A percentile compares a stretch with the other conserved stretches of the same genome.
These are phyloP conservation scores for Epichloe uncinata DNA, from an alignment of 2,329 filamentous ascomycete species.

Conservation along the genomic window DNA sequence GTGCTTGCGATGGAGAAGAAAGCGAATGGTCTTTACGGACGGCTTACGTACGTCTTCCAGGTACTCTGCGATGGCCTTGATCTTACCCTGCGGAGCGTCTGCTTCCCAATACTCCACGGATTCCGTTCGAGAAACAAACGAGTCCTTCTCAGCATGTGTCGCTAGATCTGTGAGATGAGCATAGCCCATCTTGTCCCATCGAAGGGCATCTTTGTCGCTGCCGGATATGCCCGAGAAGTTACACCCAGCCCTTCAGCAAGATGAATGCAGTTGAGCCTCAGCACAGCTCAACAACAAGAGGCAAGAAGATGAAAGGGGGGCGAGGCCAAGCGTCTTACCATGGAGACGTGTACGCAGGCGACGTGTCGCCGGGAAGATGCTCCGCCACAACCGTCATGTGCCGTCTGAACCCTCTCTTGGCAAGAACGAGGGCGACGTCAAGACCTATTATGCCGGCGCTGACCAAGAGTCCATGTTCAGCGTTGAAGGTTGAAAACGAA, in stretches of 20 bases:
- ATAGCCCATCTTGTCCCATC: conserved; percentile 28
- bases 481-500: no score
- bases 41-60: conserved; percentile 21
- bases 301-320: no score
- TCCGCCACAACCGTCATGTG: conserved; percentile 26
- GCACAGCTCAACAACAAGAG: no score
- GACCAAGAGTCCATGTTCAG: no score
- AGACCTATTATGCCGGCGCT: conserved; percentile 40
- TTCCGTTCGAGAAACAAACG: conserved; percentile 23
- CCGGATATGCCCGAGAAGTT: conserved; percentile 32
- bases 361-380: conserved; percentile 25
- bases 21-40: conserved; percentile 6
- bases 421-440: conserved; percentile 29
- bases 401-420: conserved; percentile 30
- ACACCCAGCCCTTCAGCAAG: conserved; percentile 23
- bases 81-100: conserved; percentile 24
- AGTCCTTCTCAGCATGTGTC: conserved; percentile 14
- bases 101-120: conserved; percentile 29
- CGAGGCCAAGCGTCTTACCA: background rate
- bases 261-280: no score
- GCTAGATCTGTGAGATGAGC: conserved; percentile 23
- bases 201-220: conserved; percentile 25
- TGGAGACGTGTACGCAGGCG: background rate
- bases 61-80: conserved; percentile 26
- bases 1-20: no score